Base-by-base conservation (phyloP, 306 rosid species). In the Quercus mongolica region DNA sequence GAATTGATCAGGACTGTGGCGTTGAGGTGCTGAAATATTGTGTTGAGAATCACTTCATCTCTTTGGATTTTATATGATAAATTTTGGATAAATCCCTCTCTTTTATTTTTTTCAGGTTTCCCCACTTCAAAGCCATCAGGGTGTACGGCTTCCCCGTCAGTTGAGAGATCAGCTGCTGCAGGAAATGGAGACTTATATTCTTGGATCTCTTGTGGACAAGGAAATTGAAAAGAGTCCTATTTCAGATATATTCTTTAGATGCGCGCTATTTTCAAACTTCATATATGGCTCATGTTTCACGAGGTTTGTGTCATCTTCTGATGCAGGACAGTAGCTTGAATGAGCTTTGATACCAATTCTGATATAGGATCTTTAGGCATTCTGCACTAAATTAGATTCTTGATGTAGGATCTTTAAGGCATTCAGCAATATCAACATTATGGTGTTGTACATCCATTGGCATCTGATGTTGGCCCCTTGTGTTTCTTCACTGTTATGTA, bases 241-340 rank as follows among this genome's bases (percentile, higher is more conserved):
- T n/a, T 80, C 94, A 49, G 87, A 88, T 83, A 54, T 88, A 69
- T 90, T 94, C 87, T 87, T 88, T 61, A 61, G 61, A 41, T 92
- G 97, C 83, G 89, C 97, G 83, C 78, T 94, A 75, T 73, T 90
- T 74, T 88, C 92, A 62, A 94, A 94, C 80, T 74, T 94, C 74
- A 83, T 94, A 21, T 83, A 84, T 73, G 90, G 90, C 51, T 87
- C 88, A 71, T 63, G 74, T 63, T 78, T 80, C 81, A 72, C 84
- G 84, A 90, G 97, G 98, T 94, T 82, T 77, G 88, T 84, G 70
- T 82, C 74, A 8, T 67, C 44, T 30, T 30, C n/a, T 8, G 46
- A 41, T 2, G 3, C 46, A 8, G 46, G 46, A 41, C 46, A 41
- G 46, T 2, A 41, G 46, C 46, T 8, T 41, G 46, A 41, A 41